Evolutionary conservation across 768 basidiomycete genomes (phyloP).

Genomic region (Boletus speciosus): DNA sequence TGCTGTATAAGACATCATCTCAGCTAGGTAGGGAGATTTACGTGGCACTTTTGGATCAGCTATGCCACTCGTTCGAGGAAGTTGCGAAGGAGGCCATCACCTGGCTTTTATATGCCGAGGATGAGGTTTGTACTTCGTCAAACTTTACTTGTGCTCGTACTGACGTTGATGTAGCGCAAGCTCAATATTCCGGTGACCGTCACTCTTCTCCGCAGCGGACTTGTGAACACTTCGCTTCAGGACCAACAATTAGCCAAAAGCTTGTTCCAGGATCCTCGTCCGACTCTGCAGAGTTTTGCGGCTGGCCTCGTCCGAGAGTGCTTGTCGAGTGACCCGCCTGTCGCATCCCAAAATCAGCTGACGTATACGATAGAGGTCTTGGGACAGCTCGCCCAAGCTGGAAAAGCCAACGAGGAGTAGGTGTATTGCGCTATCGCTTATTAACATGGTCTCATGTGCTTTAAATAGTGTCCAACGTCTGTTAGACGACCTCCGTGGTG

Average conservation of each 20-base stretch:
- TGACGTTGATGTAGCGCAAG: constrained; percentile 64
- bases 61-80: constrained; percentile 86
- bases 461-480: constrained; percentile 58
- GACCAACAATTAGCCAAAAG: constrained; percentile 91
- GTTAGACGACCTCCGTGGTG: constrained; percentile 77
- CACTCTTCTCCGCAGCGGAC: constrained; percentile 78
- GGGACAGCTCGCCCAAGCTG: constrained; percentile 62
- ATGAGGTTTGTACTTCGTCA: constrained; percentile 60
- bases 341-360: constrained; percentile 78
- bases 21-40: constrained; percentile 92
- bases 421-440: constrained; percentile 29
- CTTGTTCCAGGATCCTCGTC: constrained; percentile 72
- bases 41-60: constrained; percentile 80
- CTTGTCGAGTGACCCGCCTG: constrained; percentile 73
- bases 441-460: neutral
- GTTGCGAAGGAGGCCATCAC: constrained; percentile 96
- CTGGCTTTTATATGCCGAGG: constrained; percentile 95
- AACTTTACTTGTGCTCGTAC: neutral
- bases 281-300: constrained; percentile 75
- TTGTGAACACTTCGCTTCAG: constrained; percentile 72
- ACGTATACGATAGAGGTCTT: constrained; percentile 78
- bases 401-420: constrained; percentile 84
- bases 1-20: constrained; percentile 84
- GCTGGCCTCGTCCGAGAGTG: constrained; percentile 85
- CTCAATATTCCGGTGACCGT: constrained; percentile 93